phyloP scores from a whole-genome alignment of 2,329 filamentous ascomycete species.

The Talaromyces sp. region DNA sequence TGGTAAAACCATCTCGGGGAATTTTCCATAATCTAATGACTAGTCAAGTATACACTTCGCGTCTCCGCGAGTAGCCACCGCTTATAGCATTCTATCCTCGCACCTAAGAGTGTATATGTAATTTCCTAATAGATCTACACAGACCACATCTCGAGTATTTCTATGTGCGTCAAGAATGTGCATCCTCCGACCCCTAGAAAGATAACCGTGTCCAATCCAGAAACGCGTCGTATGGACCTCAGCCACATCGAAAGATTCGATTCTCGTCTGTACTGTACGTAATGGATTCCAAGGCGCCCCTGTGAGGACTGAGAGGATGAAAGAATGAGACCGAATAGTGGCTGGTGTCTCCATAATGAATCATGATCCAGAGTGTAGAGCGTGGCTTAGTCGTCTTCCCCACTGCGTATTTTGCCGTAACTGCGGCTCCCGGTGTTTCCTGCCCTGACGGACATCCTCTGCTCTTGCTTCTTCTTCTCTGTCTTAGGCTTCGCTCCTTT shows the following conservation, averaged over 20 bases:
- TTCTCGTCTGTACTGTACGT: neutral
- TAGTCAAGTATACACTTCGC: neutral
- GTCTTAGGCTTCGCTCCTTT: neutral
- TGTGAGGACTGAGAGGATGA: neutral
- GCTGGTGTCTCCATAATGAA: neutral
- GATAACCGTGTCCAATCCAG: neutral
- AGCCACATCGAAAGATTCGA: slow-evolving; percentile 4
- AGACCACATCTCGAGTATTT: neutral
- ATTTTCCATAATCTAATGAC: neutral
- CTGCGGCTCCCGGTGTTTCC: neutral
- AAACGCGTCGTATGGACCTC: slow-evolving; percentile 1
- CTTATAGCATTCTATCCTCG: neutral
- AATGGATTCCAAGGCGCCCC: neutral
- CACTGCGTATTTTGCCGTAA: neutral
- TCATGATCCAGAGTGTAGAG: neutral
- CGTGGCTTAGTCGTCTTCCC: slow-evolving; percentile 3
- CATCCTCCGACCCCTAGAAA: neutral
- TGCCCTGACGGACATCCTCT: neutral
- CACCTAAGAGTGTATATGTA: neutral
- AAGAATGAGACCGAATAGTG: neutral
- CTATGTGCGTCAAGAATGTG: neutral
- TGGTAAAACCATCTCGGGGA: neutral
- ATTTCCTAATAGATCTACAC: neutral
- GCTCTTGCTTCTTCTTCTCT: neutral
- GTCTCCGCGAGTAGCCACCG: neutral